Conservation (phyloP, 2,329 filamentous ascomycete species). For the Xylariales sp. region DNA sequence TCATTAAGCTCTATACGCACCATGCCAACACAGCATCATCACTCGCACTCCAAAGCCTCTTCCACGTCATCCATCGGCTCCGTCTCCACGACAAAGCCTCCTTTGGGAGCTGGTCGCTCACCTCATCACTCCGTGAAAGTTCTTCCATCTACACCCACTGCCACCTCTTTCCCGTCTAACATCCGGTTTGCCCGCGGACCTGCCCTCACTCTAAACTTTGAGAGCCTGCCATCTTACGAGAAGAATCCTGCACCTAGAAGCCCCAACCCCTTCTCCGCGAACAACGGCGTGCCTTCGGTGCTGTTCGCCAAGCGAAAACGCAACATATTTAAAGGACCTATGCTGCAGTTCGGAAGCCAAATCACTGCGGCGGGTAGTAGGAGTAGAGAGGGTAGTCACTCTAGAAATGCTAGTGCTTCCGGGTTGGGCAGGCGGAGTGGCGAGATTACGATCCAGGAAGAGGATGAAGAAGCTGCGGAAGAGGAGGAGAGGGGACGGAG, state of each 20-base stretch:
- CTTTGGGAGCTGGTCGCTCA: slow-evolving; percentile 59
- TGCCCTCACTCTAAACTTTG: slow-evolving; percentile 49
- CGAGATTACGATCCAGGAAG: slow-evolving; percentile 69
- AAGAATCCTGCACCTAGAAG: slow-evolving; percentile 38
- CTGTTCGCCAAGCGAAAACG: slow-evolving; percentile 79
- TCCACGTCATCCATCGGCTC: slow-evolving; percentile 82
- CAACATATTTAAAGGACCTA: slow-evolving; percentile 77
- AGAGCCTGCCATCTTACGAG: slow-evolving; percentile 43
- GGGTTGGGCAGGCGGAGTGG: slow-evolving; percentile 63
- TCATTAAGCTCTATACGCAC: slow-evolving; percentile 91
- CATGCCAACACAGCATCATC: slow-evolving; percentile 73
- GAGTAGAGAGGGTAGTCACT: slow-evolving; percentile 32
- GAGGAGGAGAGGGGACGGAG: slow-evolving; percentile 13
- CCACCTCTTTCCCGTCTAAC: slow-evolving; percentile 72
- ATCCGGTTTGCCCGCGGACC: slow-evolving; percentile 72
- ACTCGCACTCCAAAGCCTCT: slow-evolving; percentile 89
- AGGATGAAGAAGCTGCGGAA: slow-evolving; percentile 48
- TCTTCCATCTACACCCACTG: slow-evolving; percentile 82
- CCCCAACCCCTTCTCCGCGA: slow-evolving; percentile 47
- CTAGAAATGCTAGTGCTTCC: slow-evolving; percentile 57
- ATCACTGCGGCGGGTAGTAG: slow-evolving; percentile 26
- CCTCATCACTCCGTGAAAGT: slow-evolving; percentile 92
- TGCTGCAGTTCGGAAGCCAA: slow-evolving; percentile 48
- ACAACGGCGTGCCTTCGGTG: slow-evolving; percentile 43
- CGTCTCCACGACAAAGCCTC: slow-evolving; percentile 64